These are phyloP conservation scores for Suillus weaverae DNA, from an alignment of 768 basidiomycete genomes.

Conservation along the genomic window DNA sequence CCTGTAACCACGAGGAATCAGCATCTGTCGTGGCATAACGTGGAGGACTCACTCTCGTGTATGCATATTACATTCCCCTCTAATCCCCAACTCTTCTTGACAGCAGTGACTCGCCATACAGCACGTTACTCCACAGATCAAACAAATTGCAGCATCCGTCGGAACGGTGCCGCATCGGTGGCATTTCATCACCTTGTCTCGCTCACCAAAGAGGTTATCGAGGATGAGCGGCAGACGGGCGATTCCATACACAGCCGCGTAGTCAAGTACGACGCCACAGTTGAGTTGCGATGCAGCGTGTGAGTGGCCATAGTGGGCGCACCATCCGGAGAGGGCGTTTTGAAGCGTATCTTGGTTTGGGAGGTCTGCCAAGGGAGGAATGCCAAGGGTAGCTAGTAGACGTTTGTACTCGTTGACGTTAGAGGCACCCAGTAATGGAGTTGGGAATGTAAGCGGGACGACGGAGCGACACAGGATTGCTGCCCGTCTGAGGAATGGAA, in stretches of 20 bases:
- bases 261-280: constrained; percentile 79
- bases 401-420: constrained; percentile 76
- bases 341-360: constrained; percentile 86
- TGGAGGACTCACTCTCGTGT: constrained; percentile 76
- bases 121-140: constrained; percentile 83
- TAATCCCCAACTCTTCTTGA: constrained; percentile 44
- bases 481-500: constrained; percentile 89
- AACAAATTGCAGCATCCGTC: constrained; percentile 83
- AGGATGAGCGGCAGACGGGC: constrained; percentile 78
- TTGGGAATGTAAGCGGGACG: constrained; percentile 62
- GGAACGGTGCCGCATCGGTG: constrained; percentile 76
- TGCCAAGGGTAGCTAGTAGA: constrained; percentile 69
- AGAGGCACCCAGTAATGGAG: constrained; percentile 39
- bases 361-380: constrained; percentile 77
- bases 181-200: constrained; percentile 75
- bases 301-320: constrained; percentile 82
- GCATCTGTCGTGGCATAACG: constrained; percentile 4
- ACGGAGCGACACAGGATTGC: constrained; percentile 82
- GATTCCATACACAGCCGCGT: constrained; percentile 80
- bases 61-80: constrained; percentile 96
- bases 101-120: constrained; percentile 96
- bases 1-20: constrained; percentile 39
- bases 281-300: constrained; percentile 78
- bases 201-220: constrained; percentile 79
- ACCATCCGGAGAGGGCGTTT: constrained; percentile 88